Evolutionary conservation across 441 rosid genomes (phyloP), one percentile per base, ranked within the genome.

Genomic region (Codiaeum variegatum): DNA sequence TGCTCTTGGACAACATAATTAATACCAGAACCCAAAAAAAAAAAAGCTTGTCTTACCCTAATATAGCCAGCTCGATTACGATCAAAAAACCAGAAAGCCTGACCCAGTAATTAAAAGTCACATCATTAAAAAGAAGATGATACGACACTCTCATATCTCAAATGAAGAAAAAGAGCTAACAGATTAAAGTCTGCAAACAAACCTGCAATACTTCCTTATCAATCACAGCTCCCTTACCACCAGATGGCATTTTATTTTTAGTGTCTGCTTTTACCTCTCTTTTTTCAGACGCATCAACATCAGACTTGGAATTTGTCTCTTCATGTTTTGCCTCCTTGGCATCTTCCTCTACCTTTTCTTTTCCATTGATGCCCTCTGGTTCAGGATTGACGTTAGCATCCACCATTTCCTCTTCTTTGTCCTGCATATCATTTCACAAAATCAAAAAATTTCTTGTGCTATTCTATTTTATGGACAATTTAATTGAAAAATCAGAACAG

Each of bases 81-180:
- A 78, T 95, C 98, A 79, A 95, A 95, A 73, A 95, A 93, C 79
- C 95, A 87, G 83, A 93, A 95, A 74, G 99, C 98, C 99, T 95
- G 88, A 66, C 65, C 26, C 71, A 69, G 6, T 6, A 56, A 49
- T 66, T 26, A 70, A 38, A 67, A 60, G 26, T 66, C 16, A 12
- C 15, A 69, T 69, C 29, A 66, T 23, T 38, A 70, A 21, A 23
- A 62, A 31, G 32, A 42, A 60, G 42, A 67, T 21, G 23, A 56
- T 68, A 32, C 9, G 34, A 6, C 6, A 4, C 29, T 56, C 47
- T 67, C 62, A n/a, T n/a, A 71, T 24, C 28, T 58, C 11, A 38
- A 70, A 54, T 7, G 21, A 13, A 32, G 18, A 70, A 26, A 42
- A 21, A 40, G 47, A 36, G 11, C n/a, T 54, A 18, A 46, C 7